These are phyloP conservation scores for Besnoitia besnoiti DNA, from an alignment of 169 alveolate species.

Conservation along the genomic window DNA sequence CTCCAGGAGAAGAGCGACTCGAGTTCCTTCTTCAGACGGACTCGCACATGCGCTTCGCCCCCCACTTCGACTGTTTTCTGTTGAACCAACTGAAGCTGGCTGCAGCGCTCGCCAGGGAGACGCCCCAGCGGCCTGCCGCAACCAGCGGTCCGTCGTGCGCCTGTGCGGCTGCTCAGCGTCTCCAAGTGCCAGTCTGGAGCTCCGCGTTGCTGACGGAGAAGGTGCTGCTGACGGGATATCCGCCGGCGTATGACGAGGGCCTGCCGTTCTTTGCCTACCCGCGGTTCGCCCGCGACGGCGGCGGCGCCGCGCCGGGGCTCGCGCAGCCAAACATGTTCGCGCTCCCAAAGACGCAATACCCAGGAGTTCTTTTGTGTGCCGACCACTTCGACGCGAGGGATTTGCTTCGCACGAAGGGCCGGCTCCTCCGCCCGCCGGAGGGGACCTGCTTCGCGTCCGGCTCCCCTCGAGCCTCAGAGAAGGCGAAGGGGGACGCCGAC, in stretches of 20 bases:
- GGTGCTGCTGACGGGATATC: slow-evolving; percentile 41
- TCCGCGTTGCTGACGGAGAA: background rate
- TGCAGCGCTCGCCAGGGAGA: background rate
- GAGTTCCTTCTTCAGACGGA: slow-evolving; percentile 34
- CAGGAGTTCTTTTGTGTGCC: slow-evolving; percentile 36
- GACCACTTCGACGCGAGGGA: background rate
- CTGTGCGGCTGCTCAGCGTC: background rate
- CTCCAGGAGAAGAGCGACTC: background rate
- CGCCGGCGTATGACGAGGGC: slow-evolving; percentile 42
- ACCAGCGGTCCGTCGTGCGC: background rate
- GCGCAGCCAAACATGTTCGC: no score
- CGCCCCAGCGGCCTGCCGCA: background rate
- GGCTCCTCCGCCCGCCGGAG: background rate
- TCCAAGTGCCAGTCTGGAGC: background rate
- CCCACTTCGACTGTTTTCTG: slow-evolving; percentile 43
- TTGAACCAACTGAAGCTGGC: slow-evolving; percentile 10
- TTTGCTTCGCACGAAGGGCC: slow-evolving; percentile 41
- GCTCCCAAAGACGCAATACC: background rate
- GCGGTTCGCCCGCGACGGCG: background rate
- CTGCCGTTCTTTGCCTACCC: background rate
- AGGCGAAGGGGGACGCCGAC: no score
- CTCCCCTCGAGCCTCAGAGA: no score
- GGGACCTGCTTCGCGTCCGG: no score
- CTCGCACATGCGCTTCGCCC: slow-evolving; percentile 56
- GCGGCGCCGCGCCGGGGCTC: background rate